Evolutionary conservation across 441 rosid genomes (phyloP), one percentile per base, ranked within the genome.

Genomic region (Aquilaria agallochum): DNA sequence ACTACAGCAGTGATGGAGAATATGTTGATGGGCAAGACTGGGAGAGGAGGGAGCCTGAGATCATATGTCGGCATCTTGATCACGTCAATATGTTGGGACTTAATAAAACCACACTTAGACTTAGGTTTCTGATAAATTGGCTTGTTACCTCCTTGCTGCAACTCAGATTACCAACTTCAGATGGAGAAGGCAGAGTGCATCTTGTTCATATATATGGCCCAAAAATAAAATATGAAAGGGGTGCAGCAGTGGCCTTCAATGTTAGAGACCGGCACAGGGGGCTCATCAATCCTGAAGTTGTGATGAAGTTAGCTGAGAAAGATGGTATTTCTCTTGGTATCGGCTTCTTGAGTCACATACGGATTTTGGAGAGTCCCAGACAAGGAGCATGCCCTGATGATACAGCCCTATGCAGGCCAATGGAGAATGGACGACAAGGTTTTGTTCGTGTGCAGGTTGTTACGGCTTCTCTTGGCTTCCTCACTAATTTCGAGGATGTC

Each of bases 141-240:
- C 92, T 95, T n/a, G 97, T 91, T 62, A 80, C 97, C 34, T 91
- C 99, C 5, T 76, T 95, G 49, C 82, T 95, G 73, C 99, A 95
- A 72, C 84, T 95, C 44, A 81, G 82, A 79, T 69, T 89, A 11
- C 79, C 89, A 9, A 79, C 69, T 74, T 57, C 86, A 63, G 90
- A 82, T 13, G 80, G 88, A 56, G 88, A 77, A 59, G 76, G 81
- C 46, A 75, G 74, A 56, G 79, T 67, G 66, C 76, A 70, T 57
- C 97, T 95, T 55, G 96, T 95, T 65, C 93, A 89, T 68, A 89
- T 95, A 15, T 95, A 89, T 75, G 99, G 99, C 48, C 97, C 99
- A 0, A 95, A 95, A 75, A 87, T 95, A 63, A 95, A 95, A 71
- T 95, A 95, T 31, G 99, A 91, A 74, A 86, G 99, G 73, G 99